These are phyloP conservation scores for Clarkia xantiana DNA, from an alignment of 345 rosid species.

Conservation along the genomic window DNA sequence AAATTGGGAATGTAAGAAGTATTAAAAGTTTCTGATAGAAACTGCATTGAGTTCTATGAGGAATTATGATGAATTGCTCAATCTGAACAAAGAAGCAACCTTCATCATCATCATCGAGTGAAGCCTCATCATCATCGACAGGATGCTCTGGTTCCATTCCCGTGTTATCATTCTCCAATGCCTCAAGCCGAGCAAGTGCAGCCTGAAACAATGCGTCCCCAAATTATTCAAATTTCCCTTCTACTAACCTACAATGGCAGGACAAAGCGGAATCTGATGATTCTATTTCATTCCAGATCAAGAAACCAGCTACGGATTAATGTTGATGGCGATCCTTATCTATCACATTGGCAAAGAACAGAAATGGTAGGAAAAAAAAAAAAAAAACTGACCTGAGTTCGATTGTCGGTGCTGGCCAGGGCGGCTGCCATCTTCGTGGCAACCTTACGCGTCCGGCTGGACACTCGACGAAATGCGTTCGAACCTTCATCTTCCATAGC, in stretches of 20 bases:
- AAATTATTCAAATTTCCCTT: not conserved
- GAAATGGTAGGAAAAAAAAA: not conserved
- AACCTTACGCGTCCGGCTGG: conserved; percentile 75
- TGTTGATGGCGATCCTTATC: too few relatives aligned
- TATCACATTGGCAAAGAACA: not conserved
- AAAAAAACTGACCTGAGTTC: conserved; percentile 46
- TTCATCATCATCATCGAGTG: conserved; percentile 73
- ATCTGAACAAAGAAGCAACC: not conserved
- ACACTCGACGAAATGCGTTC: conserved; percentile 45
- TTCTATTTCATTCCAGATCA: too few relatives aligned
- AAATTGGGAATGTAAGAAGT: too few relatives aligned
- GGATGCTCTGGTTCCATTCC: conserved; percentile 51
- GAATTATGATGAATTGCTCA: not conserved
- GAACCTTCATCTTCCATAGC: conserved; percentile 66
- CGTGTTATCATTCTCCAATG: conserved; percentile 73
- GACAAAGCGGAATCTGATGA: too few relatives aligned
- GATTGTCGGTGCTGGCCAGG: conserved; percentile 69
- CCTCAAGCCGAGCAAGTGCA: conserved; percentile 79
- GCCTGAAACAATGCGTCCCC: conserved; percentile 25
- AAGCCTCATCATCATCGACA: conserved; percentile 77
- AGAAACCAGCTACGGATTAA: too few relatives aligned
- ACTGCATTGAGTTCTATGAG: too few relatives aligned
- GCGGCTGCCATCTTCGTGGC: conserved; percentile 94
- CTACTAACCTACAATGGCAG: not conserved
- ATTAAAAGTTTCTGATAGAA: too few relatives aligned